Conservation (phyloP, 176 grass and related monocot genomes). For the Oryza nivara region DNA sequence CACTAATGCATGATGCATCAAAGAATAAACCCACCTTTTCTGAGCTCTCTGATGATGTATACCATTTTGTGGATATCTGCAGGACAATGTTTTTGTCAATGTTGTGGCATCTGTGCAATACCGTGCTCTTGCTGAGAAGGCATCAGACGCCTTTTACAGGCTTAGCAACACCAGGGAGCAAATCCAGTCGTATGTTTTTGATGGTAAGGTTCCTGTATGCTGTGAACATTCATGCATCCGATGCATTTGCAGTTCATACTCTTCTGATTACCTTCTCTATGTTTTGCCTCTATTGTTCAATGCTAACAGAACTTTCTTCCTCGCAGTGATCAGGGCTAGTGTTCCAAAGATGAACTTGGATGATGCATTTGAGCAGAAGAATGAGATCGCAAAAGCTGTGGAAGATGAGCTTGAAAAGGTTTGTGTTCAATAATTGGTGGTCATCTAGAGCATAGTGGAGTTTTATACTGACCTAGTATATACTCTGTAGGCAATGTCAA, state of each 20-base stretch:
- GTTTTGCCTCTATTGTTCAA: not conserved
- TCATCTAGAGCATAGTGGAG: constrained; percentile 8
- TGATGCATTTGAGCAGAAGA: constrained; percentile 87
- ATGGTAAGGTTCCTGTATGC: constrained; percentile 56
- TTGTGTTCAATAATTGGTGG: constrained; percentile 28
- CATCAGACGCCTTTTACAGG: constrained; percentile 89
- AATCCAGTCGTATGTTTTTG: constrained; percentile 95
- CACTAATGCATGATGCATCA: constrained; percentile 2
- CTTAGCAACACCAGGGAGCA: constrained; percentile 83
- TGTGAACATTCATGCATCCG: constrained; percentile 9
- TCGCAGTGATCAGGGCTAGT: constrained; percentile 82
- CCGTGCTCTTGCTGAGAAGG: constrained; percentile 71
- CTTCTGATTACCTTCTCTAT: not conserved
- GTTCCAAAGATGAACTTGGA: constrained; percentile 92
- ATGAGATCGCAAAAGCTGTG: constrained; percentile 84
- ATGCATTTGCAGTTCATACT: not conserved
- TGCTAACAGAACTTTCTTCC: constrained; percentile 39
- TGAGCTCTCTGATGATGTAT: not conserved
- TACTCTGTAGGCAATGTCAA: constrained; percentile 71
- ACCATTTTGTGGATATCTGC: constrained; percentile 44
- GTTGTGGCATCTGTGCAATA: constrained; percentile 94
- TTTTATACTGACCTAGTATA: constrained; percentile 37
- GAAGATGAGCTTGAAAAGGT: constrained; percentile 94
- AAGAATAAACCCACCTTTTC: not conserved
- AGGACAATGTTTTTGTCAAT: constrained; percentile 96